Evolutionary conservation across 2,329 filamentous ascomycete species (phyloP).

Genomic region (Sordariomycetes sp.): DNA sequence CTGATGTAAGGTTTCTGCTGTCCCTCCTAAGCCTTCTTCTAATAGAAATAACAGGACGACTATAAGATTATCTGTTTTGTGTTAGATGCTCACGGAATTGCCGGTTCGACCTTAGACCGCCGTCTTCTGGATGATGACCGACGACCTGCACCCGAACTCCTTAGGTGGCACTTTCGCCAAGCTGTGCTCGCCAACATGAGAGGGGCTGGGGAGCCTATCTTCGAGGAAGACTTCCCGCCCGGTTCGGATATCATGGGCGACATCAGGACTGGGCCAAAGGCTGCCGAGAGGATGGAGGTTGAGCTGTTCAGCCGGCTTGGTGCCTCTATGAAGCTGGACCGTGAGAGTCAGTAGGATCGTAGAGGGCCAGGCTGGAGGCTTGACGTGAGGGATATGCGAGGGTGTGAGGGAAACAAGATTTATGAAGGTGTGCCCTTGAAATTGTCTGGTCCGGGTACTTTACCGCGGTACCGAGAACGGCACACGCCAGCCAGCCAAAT

Average conservation of each 20-base stretch:
- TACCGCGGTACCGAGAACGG: no score
- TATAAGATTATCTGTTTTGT: slow-evolving; percentile 15
- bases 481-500: no score
- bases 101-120: slow-evolving; percentile 10
- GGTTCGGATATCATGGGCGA: slow-evolving; percentile 16
- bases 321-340: neutral
- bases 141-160: slow-evolving; percentile 11
- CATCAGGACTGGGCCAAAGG: slow-evolving; percentile 10
- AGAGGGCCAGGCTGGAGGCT: no score
- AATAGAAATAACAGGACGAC: slow-evolving; percentile 8
- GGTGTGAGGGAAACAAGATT: no score
- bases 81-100: slow-evolving; percentile 9
- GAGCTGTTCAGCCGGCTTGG: slow-evolving; percentile 1
- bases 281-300: slow-evolving; percentile 2
- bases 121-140: slow-evolving; percentile 5
- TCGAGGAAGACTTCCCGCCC: slow-evolving; percentile 15
- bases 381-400: no score
- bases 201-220: slow-evolving; percentile 13
- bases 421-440: no score
- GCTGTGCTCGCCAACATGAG: slow-evolving; percentile 14
- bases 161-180: slow-evolving; percentile 15
- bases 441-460: no score
- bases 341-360: no score
- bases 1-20: slow-evolving; percentile 9
- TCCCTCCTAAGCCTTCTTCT: slow-evolving; percentile 1